Evolutionary conservation across 805 yeast genomes (phyloP).

Genomic region (Wickerhamomyces ciferrii): DNA sequence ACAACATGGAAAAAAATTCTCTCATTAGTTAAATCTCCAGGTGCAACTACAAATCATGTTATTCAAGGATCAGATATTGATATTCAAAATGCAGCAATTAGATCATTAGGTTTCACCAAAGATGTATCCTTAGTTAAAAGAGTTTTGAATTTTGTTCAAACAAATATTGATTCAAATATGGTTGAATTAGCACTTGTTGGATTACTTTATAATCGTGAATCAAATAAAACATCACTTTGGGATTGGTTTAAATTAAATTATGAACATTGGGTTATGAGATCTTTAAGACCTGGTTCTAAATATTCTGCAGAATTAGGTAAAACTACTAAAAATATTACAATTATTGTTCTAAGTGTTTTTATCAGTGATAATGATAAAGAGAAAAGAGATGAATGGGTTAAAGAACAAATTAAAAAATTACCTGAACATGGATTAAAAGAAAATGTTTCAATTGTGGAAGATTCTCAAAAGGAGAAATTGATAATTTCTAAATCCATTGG

Average conservation of each 20-base stretch:
- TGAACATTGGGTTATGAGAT: constrained; percentile 44
- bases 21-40: constrained; percentile 46
- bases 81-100: constrained; percentile 51
- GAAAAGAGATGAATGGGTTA: constrained; percentile 25
- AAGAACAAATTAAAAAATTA: constrained; percentile 24
- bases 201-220: constrained; percentile 32
- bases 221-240: constrained; percentile 36
- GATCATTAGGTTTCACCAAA: constrained; percentile 46
- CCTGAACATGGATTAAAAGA: constrained; percentile 35
- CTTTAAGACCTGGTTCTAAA: constrained; percentile 39
- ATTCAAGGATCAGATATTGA: constrained; percentile 24
- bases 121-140: constrained; percentile 42
- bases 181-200: constrained; percentile 60
- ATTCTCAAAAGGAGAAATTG: constrained; percentile 9
- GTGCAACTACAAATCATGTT: constrained; percentile 33
- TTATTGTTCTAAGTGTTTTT: constrained; percentile 30
- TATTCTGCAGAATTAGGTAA: constrained; percentile 40
- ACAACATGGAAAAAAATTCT: constrained; percentile 57
- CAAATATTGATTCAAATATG: constrained; percentile 48
- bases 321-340: constrained; percentile 35
- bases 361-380: constrained; percentile 22
- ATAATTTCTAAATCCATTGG: constrained; percentile 11
- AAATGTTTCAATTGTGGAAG: constrained; percentile 6
- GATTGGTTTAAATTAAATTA: constrained; percentile 52
- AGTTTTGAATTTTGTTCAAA: constrained; percentile 50